Percentiles rank a stretch among this genome's conserved stretches.
phyloP scores from a whole-genome alignment of 495 filamentous ascomycete species.

The Neurospora terricola region DNA sequence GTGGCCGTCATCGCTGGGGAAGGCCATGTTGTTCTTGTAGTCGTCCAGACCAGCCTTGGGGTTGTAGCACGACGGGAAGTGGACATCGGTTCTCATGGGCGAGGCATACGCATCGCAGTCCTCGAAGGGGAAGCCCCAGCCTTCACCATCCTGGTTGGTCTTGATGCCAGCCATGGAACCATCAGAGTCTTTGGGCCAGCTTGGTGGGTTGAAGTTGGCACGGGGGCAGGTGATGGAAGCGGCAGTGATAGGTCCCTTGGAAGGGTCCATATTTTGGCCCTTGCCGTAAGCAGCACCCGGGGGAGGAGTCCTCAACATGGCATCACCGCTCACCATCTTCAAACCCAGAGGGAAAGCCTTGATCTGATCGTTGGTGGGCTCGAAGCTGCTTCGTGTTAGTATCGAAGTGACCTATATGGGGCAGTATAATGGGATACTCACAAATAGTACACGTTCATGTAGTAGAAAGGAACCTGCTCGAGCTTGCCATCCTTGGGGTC shows the following conservation, averaged over 20 bases:
- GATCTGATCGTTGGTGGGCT: slow-evolving; percentile 47
- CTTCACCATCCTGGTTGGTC: slow-evolving; percentile 37
- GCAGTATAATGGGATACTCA: slow-evolving; percentile 17
- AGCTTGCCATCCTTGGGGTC: slow-evolving; percentile 53
- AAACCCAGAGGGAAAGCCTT: slow-evolving; percentile 58
- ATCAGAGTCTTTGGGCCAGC: slow-evolving; percentile 36
- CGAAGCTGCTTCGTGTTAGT: slow-evolving; percentile 37
- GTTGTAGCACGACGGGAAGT: slow-evolving; percentile 49
- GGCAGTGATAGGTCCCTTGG: slow-evolving; percentile 29
- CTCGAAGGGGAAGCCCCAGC: slow-evolving; percentile 40
- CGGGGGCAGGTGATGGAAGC: slow-evolving; percentile 38
- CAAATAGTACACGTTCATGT: slow-evolving; percentile 65
- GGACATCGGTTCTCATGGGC: slow-evolving; percentile 46
- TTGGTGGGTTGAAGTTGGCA: slow-evolving; percentile 39
- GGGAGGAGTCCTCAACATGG: slow-evolving; percentile 36
- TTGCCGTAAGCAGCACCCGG: slow-evolving; percentile 18
- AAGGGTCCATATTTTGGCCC: slow-evolving; percentile 24
- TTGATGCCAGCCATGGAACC: slow-evolving; percentile 37
- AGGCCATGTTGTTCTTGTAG: slow-evolving; percentile 43
- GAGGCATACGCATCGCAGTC: slow-evolving; percentile 43
- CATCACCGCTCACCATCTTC: slow-evolving; percentile 61
- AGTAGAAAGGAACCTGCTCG: slow-evolving; percentile 49
- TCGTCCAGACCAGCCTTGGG: slow-evolving; percentile 44
- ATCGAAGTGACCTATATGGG: background rate
- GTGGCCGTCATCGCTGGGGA: slow-evolving; percentile 35